A percentile compares a stretch with the other conserved stretches of the same genome.
phyloP scores from a whole-genome alignment of 1,139 yeast species.

The Hanseniaspora gamundiae region DNA sequence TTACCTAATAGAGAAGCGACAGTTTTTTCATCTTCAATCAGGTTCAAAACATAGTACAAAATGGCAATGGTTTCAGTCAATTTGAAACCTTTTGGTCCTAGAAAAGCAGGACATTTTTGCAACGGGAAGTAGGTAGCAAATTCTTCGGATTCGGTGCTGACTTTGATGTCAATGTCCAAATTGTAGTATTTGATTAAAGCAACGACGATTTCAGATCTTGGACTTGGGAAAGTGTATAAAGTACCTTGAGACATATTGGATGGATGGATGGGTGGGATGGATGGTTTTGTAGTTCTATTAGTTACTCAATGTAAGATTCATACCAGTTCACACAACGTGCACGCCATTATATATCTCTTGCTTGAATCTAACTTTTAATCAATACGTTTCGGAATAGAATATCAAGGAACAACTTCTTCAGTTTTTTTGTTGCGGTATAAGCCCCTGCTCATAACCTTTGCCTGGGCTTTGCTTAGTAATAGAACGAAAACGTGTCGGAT shows the following conservation, averaged over 20 bases:
- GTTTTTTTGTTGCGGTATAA: no score
- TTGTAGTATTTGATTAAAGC: conserved; percentile 42
- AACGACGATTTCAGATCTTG: conserved; percentile 25
- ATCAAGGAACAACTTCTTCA: no score
- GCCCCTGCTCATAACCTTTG: no score
- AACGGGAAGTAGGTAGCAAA: conserved; percentile 55
- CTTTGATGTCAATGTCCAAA: conserved; percentile 53
- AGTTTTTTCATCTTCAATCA: conserved; percentile 17
- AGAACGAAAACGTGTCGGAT: no score
- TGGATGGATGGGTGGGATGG: no score
- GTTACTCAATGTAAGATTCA: no score
- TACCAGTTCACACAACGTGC: no score
- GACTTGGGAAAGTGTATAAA: conserved; percentile 37
- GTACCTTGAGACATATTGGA: conserved; percentile 41
- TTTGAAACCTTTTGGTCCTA: conserved; percentile 51
- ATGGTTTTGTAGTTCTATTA: no score
- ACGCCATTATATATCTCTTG: no score
- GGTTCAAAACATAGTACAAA: conserved; percentile 25
- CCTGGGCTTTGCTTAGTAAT: no score
- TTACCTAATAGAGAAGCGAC: conserved; percentile 37
- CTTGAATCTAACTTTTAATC: no score
- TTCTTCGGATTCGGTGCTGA: conserved; percentile 30
- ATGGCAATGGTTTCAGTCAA: conserved; percentile 69
- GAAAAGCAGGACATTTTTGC: conserved; percentile 62
- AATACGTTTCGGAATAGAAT: no score